Evolutionary conservation across 805 yeast genomes (phyloP).

Genomic region (Ogataea thermomethanolica): DNA sequence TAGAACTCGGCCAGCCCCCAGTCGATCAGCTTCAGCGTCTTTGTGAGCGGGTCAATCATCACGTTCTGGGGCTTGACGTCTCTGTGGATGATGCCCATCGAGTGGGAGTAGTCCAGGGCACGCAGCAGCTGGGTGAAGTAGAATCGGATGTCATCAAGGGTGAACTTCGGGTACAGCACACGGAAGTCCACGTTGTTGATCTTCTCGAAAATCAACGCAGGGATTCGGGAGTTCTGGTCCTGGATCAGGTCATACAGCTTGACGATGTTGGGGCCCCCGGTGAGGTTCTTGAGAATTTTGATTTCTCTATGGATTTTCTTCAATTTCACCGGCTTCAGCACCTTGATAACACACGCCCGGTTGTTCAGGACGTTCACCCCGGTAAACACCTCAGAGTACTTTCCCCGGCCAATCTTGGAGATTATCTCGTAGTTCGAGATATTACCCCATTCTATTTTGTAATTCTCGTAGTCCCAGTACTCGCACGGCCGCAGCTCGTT

Average conservation of each 20-base stretch:
- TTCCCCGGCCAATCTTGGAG: constrained; percentile 85
- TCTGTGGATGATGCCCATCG: constrained; percentile 93
- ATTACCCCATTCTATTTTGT: constrained; percentile 76
- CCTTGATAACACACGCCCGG: constrained; percentile 78
- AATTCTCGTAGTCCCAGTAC: constrained; percentile 79
- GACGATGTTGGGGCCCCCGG: constrained; percentile 80
- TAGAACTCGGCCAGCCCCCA: constrained; percentile 96
- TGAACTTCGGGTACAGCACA: constrained; percentile 76
- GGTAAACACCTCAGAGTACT: constrained; percentile 89
- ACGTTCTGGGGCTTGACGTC: constrained; percentile 94
- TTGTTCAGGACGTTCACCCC: constrained; percentile 67
- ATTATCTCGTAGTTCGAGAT: constrained; percentile 84
- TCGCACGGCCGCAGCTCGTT: constrained; percentile 70
- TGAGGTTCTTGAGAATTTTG: constrained; percentile 78
- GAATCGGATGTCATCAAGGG: constrained; percentile 69
- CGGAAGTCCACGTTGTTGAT: constrained; percentile 84
- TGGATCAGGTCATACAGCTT: constrained; percentile 79
- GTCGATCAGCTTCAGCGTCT: constrained; percentile 71
- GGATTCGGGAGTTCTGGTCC: constrained; percentile 80
- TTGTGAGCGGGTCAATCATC: constrained; percentile 76
- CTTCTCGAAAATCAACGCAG: constrained; percentile 83
- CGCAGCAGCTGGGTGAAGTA: constrained; percentile 79
- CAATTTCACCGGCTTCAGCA: constrained; percentile 86
- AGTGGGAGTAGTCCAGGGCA: constrained; percentile 86
- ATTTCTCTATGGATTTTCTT: constrained; percentile 91